These are phyloP conservation scores for Colletotrichum sp. DNA, from an alignment of 2,329 filamentous ascomycete species.

Conservation along the genomic window DNA sequence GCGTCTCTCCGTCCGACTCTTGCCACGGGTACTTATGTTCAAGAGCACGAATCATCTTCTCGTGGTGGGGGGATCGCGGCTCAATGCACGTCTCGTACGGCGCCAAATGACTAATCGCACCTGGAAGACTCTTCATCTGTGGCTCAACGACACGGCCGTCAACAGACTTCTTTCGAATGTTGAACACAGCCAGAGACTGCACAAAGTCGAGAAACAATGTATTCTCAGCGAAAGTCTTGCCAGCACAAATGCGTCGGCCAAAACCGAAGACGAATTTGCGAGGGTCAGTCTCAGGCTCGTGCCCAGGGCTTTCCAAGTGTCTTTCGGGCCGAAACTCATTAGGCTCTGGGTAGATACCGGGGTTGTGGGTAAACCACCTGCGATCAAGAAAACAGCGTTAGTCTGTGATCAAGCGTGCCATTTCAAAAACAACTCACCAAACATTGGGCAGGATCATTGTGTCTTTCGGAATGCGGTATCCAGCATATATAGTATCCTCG, in stretches of 20 bases:
- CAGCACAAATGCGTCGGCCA: constrained; percentile 23
- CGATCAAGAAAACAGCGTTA: accelerated
- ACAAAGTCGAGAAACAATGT: constrained; percentile 31
- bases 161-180: constrained; percentile 35
- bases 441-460: constrained; percentile 23
- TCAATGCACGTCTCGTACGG: neutral
- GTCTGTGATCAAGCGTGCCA: neutral
- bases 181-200: constrained; percentile 50
- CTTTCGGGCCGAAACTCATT: constrained; percentile 35
- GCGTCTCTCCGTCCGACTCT: neutral
- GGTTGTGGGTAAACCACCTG: constrained; percentile 60
- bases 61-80: neutral
- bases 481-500: constrained; percentile 10
- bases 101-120: neutral
- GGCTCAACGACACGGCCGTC: constrained; percentile 37
- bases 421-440: constrained; percentile 8
- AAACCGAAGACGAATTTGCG: constrained; percentile 14
- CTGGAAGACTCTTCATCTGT: neutral
- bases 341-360: constrained; percentile 61
- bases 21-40: neutral
- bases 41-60: neutral
- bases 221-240: constrained; percentile 19
- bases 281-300: constrained; percentile 4
- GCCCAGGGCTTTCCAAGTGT: constrained; percentile 25
- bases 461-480: constrained; percentile 11